A percentile compares a stretch with the other conserved stretches of the same genome.
Evolutionary conservation across 805 yeast species (phyloP).

Genomic region (Ogataea paraovalis): DNA sequence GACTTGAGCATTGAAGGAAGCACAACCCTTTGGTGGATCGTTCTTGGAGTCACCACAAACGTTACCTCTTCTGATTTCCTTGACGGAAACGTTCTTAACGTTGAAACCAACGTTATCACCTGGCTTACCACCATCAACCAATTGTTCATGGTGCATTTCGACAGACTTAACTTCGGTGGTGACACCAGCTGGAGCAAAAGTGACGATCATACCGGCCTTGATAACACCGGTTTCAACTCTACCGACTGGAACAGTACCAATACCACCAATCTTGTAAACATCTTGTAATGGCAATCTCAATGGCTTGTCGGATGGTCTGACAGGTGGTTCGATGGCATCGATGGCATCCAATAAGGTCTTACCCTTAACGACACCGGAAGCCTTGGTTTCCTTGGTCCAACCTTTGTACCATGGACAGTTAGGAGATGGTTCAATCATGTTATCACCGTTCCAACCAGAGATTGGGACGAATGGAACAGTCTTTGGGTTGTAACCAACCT

Average conservation of each 20-base stretch:
- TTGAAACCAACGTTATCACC: constrained; percentile 92
- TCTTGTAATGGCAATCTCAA: constrained; percentile 88
- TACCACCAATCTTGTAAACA: constrained; percentile 91
- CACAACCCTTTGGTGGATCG: constrained; percentile 80
- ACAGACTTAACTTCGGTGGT: constrained; percentile 89
- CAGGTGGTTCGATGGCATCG: constrained; percentile 76
- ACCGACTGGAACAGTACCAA: constrained; percentile 90
- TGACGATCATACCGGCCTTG: constrained; percentile 87
- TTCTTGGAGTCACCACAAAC: constrained; percentile 86
- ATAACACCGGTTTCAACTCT: constrained; percentile 91
- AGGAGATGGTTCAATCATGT: constrained; percentile 80
- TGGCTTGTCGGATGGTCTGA: constrained; percentile 81
- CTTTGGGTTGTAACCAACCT: constrained; percentile 82
- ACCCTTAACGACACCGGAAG: constrained; percentile 69
- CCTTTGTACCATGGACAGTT: constrained; percentile 91
- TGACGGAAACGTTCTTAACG: constrained; percentile 85
- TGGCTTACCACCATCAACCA: constrained; percentile 79
- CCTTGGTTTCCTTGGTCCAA: constrained; percentile 75
- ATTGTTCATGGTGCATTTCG: constrained; percentile 83
- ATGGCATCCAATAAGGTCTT: constrained; percentile 83
- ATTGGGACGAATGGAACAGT: constrained; percentile 84
- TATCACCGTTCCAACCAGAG: constrained; percentile 92
- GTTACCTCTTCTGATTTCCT: constrained; percentile 92
- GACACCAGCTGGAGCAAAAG: constrained; percentile 88
- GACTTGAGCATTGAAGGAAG: constrained; percentile 72